Evolutionary conservation across 2,329 filamentous ascomycete species (phyloP).

Genomic region (Coniochaeta prunicola): DNA sequence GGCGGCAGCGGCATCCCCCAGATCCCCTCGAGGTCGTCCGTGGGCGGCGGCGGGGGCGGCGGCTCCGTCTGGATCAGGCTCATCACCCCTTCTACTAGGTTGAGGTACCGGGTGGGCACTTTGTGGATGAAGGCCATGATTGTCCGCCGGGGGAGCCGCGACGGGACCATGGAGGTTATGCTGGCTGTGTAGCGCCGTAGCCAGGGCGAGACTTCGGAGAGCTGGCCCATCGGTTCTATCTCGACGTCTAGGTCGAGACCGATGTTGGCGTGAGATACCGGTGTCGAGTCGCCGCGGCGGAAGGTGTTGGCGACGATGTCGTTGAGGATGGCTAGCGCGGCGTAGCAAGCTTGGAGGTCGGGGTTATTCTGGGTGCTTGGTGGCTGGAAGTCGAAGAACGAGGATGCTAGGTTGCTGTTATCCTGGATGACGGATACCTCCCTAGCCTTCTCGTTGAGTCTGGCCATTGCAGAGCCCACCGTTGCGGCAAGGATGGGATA

Average conservation of each 20-base stretch:
- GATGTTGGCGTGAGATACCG: conserved; percentile 5
- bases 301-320: conserved; percentile 14
- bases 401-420: not conserved
- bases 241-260: conserved; percentile 3
- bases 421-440: not conserved
- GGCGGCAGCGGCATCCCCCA: not conserved
- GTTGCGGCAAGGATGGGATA: conserved; percentile 14
- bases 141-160: conserved; percentile 23
- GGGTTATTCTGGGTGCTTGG: not conserved
- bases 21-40: not conserved
- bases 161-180: conserved; percentile 22
- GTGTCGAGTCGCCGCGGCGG: conserved; percentile 1
- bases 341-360: not conserved
- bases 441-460: conserved; percentile 10
- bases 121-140: conserved; percentile 34
- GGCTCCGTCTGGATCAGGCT: conserved; percentile 9
- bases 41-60: not conserved
- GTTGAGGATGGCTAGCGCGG: conserved; percentile 12
- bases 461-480: conserved; percentile 7
- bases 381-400: not conserved
- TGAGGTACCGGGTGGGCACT: conserved; percentile 23
- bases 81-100: conserved; percentile 24
- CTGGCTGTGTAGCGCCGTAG: conserved; percentile 25
- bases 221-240: conserved; percentile 9
- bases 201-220: conserved; percentile 24